phyloP scores from a whole-genome alignment of 78 protist species.

The Tieghemostelium lacteum region DNA sequence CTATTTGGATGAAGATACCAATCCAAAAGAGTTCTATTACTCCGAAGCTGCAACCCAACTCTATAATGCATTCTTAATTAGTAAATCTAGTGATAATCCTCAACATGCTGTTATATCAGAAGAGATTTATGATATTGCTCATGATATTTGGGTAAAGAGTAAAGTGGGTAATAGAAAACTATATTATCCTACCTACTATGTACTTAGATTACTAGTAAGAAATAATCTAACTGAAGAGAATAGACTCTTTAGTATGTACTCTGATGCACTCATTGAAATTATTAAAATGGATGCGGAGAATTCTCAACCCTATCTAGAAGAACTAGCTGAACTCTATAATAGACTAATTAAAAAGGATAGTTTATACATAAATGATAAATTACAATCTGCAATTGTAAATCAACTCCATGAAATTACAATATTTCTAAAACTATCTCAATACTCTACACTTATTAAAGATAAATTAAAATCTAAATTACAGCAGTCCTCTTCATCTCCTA shows the following conservation, averaged over 20 bases:
- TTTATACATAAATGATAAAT: slow-evolving; percentile 23
- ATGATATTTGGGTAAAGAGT: slow-evolving; percentile 53
- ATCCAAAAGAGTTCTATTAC: background rate
- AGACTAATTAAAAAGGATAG: background rate
- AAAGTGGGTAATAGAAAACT: slow-evolving; percentile 53
- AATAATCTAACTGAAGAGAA: slow-evolving; percentile 10
- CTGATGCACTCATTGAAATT: slow-evolving; percentile 49
- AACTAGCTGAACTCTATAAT: background rate
- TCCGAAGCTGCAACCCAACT: too few species aligned
- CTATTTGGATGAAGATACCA: slow-evolving; percentile 13
- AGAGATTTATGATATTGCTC: slow-evolving; percentile 30
- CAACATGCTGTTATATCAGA: slow-evolving; percentile 9
- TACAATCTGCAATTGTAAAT: slow-evolving; percentile 7
- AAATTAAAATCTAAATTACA: too few species aligned
- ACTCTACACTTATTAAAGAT: background rate
- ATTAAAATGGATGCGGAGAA: background rate
- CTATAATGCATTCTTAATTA: too few species aligned
- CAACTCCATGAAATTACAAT: slow-evolving; percentile 36
- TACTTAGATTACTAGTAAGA: slow-evolving; percentile 20
- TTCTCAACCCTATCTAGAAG: background rate
- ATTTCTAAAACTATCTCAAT: slow-evolving; percentile 17
- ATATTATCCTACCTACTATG: slow-evolving; percentile 30
- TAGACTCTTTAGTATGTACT: slow-evolving; percentile 56
- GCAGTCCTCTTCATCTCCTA: background rate
- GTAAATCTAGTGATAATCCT: slow-evolving; percentile 10